A percentile compares a stretch with the other conserved stretches of the same genome.
Evolutionary conservation across 768 basidiomycete genomes (phyloP).

Genomic region (Solioccasus polychromus): DNA sequence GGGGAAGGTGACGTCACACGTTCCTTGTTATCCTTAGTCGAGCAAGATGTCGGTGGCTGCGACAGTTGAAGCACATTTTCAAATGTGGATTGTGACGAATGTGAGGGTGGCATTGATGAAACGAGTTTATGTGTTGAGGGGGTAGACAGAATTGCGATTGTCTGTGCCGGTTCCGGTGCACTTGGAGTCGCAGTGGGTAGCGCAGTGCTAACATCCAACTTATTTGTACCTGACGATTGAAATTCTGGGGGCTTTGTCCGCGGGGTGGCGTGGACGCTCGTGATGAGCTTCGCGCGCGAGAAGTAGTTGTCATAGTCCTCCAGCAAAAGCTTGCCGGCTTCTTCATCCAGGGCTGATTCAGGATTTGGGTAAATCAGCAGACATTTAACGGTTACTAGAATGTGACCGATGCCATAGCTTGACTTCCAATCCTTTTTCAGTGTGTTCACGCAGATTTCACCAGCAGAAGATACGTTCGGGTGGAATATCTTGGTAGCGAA

Average conservation of each 20-base stretch:
- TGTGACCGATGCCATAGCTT: slow-evolving; percentile 86
- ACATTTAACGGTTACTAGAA: slow-evolving; percentile 91
- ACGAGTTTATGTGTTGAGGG: slow-evolving; percentile 42
- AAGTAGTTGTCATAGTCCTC: slow-evolving; percentile 90
- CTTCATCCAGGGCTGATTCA: slow-evolving; percentile 93
- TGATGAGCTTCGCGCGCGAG: slow-evolving; percentile 82
- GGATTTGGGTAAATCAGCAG: slow-evolving; percentile 96
- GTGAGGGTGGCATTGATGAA: slow-evolving; percentile 40
- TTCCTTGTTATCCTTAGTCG: slow-evolving; percentile 44
- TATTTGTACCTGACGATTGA: slow-evolving; percentile 39
- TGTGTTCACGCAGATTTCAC: slow-evolving; percentile 97
- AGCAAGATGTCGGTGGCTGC: slow-evolving; percentile 31
- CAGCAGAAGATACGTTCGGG: slow-evolving; percentile 85
- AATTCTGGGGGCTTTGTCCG: slow-evolving; percentile 73
- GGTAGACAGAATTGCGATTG: slow-evolving; percentile 40
- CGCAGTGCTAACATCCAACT: slow-evolving; percentile 17
- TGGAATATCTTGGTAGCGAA: slow-evolving; percentile 96
- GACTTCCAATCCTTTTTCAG: slow-evolving; percentile 97
- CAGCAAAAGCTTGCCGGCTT: slow-evolving; percentile 87
- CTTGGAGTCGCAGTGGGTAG: slow-evolving; percentile 15
- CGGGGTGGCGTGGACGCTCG: slow-evolving; percentile 87
- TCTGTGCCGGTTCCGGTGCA: slow-evolving; percentile 25
- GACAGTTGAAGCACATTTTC: slow-evolving; percentile 43
- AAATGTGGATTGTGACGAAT: slow-evolving; percentile 33
- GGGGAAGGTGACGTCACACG: slow-evolving; percentile 69